phyloP scores from a whole-genome alignment of 2,329 filamentous ascomycete genomes.

The Fusarium continuum region DNA sequence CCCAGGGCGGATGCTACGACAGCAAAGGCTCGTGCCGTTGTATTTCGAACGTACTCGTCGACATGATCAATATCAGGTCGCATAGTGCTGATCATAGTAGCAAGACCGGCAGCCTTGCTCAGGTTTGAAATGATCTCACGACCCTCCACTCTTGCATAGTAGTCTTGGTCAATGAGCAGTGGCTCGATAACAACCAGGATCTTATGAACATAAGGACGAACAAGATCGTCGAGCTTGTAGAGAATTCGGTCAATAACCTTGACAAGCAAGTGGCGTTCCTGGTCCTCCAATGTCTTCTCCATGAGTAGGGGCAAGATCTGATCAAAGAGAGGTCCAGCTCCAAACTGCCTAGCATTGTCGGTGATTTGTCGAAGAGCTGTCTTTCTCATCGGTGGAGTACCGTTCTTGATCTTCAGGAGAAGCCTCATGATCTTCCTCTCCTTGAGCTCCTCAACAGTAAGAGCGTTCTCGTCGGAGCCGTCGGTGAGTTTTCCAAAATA shows the following conservation, averaged over 20 bases:
- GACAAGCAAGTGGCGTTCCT: conserved; percentile 96
- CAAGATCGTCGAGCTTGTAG: conserved; percentile 97
- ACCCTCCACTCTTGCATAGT: conserved; percentile 97
- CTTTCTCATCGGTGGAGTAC: conserved; percentile 98
- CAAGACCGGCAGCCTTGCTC: conserved; percentile 93
- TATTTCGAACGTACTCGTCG: conserved; percentile 98
- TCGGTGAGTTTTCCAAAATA: conserved; percentile 99
- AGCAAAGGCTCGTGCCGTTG: conserved; percentile 94
- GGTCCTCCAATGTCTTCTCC: conserved; percentile 97
- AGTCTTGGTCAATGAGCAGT: conserved; percentile 98
- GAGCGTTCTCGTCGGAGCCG: conserved; percentile 86
- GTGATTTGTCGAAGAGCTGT: conserved; percentile 96
- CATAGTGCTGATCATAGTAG: conserved; percentile 99
- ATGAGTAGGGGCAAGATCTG: conserved; percentile 96
- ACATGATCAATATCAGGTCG: conserved; percentile 98
- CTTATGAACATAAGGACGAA: conserved; percentile 96
- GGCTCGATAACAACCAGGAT: conserved; percentile 98
- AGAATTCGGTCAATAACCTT: conserved; percentile 99
- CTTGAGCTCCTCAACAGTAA: conserved; percentile 95
- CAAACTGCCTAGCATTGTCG: conserved; percentile 96
- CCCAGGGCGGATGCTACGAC: conserved; percentile 96
- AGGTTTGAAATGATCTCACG: conserved; percentile 99
- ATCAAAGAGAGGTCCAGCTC: conserved; percentile 92
- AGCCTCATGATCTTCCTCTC: conserved; percentile 98
- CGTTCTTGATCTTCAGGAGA: conserved; percentile 98